Evolutionary conservation across 1,139 yeast genomes (phyloP).

Genomic region (Debaryomyces udenii): DNA sequence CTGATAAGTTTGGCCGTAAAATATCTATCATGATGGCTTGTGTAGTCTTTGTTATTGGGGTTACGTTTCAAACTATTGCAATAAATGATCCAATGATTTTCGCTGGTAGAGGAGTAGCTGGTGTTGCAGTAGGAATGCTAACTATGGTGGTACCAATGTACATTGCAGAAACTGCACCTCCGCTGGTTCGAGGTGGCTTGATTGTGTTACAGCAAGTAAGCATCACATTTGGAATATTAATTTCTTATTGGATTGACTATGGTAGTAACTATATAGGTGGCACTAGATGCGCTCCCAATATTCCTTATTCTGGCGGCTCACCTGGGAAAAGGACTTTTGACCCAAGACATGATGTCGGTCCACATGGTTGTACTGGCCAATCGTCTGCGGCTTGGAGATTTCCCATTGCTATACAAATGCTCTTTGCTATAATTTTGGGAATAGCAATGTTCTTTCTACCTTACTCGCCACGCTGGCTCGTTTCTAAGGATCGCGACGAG

Average conservation of each 20-base stretch:
- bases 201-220: slow-evolving; percentile 12
- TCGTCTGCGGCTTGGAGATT: slow-evolving; percentile 17
- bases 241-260: slow-evolving; percentile 16
- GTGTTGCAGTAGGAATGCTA: slow-evolving; percentile 16
- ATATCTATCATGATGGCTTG: slow-evolving; percentile 31
- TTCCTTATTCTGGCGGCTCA: slow-evolving; percentile 2
- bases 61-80: slow-evolving; percentile 35
- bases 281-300: slow-evolving; percentile 12
- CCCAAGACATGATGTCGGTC: slow-evolving; percentile 6
- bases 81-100: slow-evolving; percentile 5
- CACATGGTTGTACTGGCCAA: slow-evolving; percentile 13
- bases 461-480: slow-evolving; percentile 54
- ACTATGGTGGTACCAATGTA: slow-evolving; percentile 26
- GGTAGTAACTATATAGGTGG: slow-evolving; percentile 13
- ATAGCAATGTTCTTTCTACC: slow-evolving; percentile 23
- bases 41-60: slow-evolving; percentile 33
- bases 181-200: slow-evolving; percentile 17
- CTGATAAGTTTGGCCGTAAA: slow-evolving; percentile 36
- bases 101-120: slow-evolving; percentile 11
- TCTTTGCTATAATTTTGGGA: slow-evolving; percentile 5
- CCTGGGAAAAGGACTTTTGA: not conserved
- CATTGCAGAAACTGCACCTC: slow-evolving; percentile 26
- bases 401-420: slow-evolving; percentile 22
- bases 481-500: slow-evolving; percentile 38
- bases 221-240: slow-evolving; percentile 16